phyloP scores from a whole-genome alignment of 2,329 filamentous ascomycete genomes.

The Paraconiothyrium sp. region DNA sequence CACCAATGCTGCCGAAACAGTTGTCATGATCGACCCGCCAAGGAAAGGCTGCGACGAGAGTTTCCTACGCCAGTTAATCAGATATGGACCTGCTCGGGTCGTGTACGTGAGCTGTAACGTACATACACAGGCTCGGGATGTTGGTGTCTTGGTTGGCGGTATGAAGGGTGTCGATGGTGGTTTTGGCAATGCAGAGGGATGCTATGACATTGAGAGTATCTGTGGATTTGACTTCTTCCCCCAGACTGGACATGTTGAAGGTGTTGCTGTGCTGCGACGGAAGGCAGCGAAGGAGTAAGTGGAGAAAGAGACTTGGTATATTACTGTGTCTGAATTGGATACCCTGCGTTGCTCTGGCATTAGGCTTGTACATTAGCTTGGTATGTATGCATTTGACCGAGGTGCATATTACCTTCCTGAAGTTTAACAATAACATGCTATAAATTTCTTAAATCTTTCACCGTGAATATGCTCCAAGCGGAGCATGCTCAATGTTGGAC shows the following conservation, averaged over 20 bases:
- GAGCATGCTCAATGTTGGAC: neutral
- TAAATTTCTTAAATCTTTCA: neutral
- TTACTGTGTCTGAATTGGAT: neutral
- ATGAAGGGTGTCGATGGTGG: constrained; percentile 54
- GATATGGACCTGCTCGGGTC: constrained; percentile 79
- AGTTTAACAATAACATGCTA: too few species aligned
- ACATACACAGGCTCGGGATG: constrained; percentile 93
- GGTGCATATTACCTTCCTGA: neutral
- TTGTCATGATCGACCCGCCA: constrained; percentile 96
- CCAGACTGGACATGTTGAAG: constrained; percentile 77
- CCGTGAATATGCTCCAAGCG: neutral
- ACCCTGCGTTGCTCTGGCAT: too few species aligned
- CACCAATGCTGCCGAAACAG: constrained; percentile 82
- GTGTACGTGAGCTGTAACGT: constrained; percentile 98
- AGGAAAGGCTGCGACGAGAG: constrained; percentile 90
- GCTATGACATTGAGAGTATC: constrained; percentile 88
- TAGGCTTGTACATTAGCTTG: neutral
- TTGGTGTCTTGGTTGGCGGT: constrained; percentile 85
- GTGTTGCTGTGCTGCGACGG: constrained; percentile 66
- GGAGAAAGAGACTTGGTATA: neutral
- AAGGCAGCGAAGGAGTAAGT: constrained; percentile 28
- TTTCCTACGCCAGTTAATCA: constrained; percentile 83
- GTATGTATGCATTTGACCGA: neutral
- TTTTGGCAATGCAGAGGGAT: constrained; percentile 48
- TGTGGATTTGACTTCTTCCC: constrained; percentile 98